Conservation (phyloP, 169 alveolate genomes). For the Hammondia hammondi region DNA sequence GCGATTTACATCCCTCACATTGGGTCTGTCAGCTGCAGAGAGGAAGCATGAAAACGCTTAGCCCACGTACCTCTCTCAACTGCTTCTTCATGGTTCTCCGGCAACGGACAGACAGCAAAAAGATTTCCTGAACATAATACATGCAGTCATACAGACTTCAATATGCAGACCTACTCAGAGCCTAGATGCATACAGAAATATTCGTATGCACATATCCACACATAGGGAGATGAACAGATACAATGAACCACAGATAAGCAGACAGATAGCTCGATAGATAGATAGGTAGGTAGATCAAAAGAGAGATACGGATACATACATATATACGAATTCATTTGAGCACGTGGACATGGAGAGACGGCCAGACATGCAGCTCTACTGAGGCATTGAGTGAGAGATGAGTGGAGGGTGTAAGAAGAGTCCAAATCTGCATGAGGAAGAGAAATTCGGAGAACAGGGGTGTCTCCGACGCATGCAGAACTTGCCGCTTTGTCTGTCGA, state of each 20-base stretch:
- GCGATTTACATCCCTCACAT: too few species aligned
- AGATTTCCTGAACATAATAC: conserved; percentile 23
- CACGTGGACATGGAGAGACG: background rate
- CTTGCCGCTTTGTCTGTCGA: conserved; percentile 50
- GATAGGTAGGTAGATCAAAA: background rate
- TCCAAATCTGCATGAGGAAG: background rate
- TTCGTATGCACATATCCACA: background rate
- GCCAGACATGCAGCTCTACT: too few species aligned
- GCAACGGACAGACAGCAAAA: conserved; percentile 67
- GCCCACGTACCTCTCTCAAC: conserved; percentile 38
- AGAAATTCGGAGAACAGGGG: too few species aligned
- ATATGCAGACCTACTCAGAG: background rate
- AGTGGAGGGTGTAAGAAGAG: background rate
- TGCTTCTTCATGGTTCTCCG: conserved; percentile 58
- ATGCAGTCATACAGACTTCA: background rate
- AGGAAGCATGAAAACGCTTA: too few species aligned
- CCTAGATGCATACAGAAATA: background rate
- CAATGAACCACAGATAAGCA: background rate
- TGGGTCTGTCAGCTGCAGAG: too few species aligned
- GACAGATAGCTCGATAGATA: background rate
- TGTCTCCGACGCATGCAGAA: background rate
- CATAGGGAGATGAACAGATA: background rate
- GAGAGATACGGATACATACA: background rate
- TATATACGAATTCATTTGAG: background rate
- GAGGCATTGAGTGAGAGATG: too few species aligned